A percentile compares a stretch with the other conserved stretches of the same genome.
Conservation (phyloP, 2,329 filamentous ascomycete genomes). For the Exophiala lecanii-corni region DNA sequence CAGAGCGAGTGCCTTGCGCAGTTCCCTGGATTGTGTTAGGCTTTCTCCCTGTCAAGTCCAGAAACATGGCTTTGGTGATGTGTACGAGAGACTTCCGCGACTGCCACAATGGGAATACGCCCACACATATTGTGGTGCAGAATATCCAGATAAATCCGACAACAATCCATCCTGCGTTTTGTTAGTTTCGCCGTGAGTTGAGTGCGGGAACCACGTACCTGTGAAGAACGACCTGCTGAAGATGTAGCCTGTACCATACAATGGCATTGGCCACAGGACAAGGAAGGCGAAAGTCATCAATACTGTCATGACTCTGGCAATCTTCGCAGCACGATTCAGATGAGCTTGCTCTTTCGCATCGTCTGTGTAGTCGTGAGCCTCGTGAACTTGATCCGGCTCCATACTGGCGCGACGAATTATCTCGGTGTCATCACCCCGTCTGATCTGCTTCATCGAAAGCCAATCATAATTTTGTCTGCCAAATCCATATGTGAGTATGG, state of each 20-base stretch:
- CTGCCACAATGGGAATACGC: not conserved
- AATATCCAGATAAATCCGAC: not conserved
- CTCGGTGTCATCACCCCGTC: conserved; percentile 71
- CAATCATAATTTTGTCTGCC: conserved; percentile 75
- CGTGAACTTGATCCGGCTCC: conserved; percentile 29
- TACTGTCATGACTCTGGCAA: conserved; percentile 54
- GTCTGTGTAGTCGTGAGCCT: conserved; percentile 1
- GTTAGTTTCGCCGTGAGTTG: too few species aligned
- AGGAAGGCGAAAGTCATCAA: conserved; percentile 65
- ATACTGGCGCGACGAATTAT: conserved; percentile 56
- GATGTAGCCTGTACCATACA: conserved; percentile 62
- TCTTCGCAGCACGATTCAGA: conserved; percentile 49
- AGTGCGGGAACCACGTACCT: too few species aligned
- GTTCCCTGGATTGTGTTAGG: not conserved
- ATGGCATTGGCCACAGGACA: conserved; percentile 83
- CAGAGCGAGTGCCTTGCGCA: not conserved
- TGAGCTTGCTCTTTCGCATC: conserved; percentile 58
- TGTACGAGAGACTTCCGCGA: not conserved
- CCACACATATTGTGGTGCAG: not conserved
- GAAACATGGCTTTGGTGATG: not conserved
- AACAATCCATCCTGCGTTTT: not conserved
- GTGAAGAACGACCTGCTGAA: not conserved
- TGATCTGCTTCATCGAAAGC: conserved; percentile 74
- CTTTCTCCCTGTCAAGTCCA: not conserved
- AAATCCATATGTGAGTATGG: conserved; percentile 66